Conservation (phyloP, 352 stramenopile species). For the Pythium biforme region DNA sequence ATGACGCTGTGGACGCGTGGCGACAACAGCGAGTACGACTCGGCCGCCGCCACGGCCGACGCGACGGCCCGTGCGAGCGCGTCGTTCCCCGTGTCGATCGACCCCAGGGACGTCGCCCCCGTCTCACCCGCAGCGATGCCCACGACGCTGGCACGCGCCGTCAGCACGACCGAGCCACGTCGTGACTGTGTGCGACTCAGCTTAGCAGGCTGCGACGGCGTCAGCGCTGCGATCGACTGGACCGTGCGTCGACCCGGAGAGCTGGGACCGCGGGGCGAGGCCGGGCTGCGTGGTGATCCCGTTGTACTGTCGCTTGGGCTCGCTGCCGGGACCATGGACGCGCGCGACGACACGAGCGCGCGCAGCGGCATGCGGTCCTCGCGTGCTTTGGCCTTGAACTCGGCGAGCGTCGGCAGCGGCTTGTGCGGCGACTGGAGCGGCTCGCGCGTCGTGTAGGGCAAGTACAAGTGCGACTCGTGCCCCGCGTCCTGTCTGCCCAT, state of each 20-base stretch:
- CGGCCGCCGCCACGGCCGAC: not conserved
- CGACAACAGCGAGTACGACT: not conserved
- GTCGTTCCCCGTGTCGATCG: slow-evolving; percentile 10
- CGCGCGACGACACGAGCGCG: slow-evolving; percentile 25
- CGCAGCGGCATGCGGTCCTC: slow-evolving; percentile 47
- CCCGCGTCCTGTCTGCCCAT: too few relatives aligned
- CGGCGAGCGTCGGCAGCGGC: slow-evolving; percentile 42
- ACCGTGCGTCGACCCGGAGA: not conserved
- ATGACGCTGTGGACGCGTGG: slow-evolving; percentile 41
- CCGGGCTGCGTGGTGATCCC: slow-evolving; percentile 5
- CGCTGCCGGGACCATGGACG: slow-evolving; percentile 5
- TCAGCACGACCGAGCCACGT: slow-evolving; percentile 16
- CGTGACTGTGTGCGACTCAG: slow-evolving; percentile 2
- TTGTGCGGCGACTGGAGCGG: slow-evolving; percentile 45
- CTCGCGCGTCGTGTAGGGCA: slow-evolving; percentile 68
- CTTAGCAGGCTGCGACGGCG: slow-evolving; percentile 2
- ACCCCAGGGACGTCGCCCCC: not conserved
- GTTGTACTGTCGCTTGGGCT: not conserved
- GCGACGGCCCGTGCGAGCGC: slow-evolving; percentile 16
- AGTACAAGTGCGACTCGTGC: slow-evolving; percentile 28
- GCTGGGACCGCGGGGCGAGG: not conserved
- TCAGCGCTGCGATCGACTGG: slow-evolving; percentile 9
- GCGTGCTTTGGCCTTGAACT: slow-evolving; percentile 41
- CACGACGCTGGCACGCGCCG: not conserved
- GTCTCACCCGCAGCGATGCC: not conserved